Evolutionary conservation across 352 stramenopile genomes (phyloP).

Genomic region (Phytophthora cryptogea): DNA sequence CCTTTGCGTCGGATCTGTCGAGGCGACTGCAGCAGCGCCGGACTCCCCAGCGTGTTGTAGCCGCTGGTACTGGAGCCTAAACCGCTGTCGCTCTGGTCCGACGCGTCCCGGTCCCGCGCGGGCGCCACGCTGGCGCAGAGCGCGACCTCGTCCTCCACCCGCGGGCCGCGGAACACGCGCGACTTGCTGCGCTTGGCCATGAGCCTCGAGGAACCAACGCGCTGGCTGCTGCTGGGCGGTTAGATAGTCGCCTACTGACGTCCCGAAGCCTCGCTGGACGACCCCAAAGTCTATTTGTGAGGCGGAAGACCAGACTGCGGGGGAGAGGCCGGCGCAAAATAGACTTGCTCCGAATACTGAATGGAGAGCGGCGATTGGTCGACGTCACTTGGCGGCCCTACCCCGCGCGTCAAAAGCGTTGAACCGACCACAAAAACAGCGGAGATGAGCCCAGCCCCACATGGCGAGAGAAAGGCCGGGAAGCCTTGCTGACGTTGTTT

Average conservation of each 20-base stretch:
- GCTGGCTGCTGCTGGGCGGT: neutral
- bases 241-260: neutral
- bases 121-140: conserved; percentile 32
- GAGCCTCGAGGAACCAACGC: neutral
- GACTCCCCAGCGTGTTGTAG: conserved; percentile 45
- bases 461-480: too few relatives aligned
- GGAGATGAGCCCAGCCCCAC: too few relatives aligned
- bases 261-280: neutral
- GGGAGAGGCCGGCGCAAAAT: conserved; percentile 25
- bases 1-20: conserved; percentile 15
- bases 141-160: conserved; percentile 57
- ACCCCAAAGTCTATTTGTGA: conserved; percentile 23
- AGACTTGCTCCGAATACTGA: conserved; percentile 21
- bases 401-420: neutral
- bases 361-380: conserved; percentile 6
- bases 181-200: conserved; percentile 35
- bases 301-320: conserved; percentile 12
- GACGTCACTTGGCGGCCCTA: neutral
- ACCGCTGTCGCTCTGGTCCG: conserved; percentile 28
- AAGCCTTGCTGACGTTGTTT: too few relatives aligned
- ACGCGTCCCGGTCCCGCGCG: conserved; percentile 20
- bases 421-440: neutral
- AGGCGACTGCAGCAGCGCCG: conserved; percentile 38
- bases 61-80: conserved; percentile 23
- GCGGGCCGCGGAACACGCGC: conserved; percentile 55